Conservation (phyloP, 345 rosid species). For the Kernera saxatilis region DNA sequence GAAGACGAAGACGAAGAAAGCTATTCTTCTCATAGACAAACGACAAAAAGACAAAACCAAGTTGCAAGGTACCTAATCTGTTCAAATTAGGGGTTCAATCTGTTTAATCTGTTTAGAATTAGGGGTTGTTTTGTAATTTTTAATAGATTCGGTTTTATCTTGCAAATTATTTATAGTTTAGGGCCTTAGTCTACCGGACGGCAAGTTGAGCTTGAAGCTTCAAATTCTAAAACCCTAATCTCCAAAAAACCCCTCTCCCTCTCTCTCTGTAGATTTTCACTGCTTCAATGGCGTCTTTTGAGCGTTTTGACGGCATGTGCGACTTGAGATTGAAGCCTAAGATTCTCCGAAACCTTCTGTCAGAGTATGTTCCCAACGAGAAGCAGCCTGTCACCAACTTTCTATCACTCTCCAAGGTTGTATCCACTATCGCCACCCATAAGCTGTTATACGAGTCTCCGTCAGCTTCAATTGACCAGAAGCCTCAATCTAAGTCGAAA, state of each 20-base stretch:
- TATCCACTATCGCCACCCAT: slow-evolving; percentile 42
- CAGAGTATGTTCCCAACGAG: slow-evolving; percentile 55
- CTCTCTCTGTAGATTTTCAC: neutral
- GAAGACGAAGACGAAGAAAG: no score
- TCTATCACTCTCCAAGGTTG: slow-evolving; percentile 41
- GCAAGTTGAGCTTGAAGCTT: neutral
- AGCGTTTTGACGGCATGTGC: slow-evolving; percentile 40
- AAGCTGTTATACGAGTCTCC: slow-evolving; percentile 48
- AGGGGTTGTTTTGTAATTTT: neutral
- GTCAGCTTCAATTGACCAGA: slow-evolving; percentile 26
- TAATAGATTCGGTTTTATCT: neutral
- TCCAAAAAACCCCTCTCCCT: neutral
- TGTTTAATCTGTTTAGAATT: no score
- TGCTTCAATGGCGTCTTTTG: slow-evolving; percentile 42
- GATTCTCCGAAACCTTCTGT: slow-evolving; percentile 45
- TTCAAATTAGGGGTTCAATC: no score
- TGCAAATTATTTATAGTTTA: neutral
- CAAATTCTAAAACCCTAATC: slow-evolving; percentile 30
- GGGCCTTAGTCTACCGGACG: neutral
- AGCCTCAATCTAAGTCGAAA: slow-evolving; percentile 41
- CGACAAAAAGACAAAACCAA: no score
- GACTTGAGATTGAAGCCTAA: slow-evolving; percentile 56
- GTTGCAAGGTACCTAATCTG: no score
- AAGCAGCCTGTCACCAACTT: slow-evolving; percentile 39
- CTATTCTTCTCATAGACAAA: no score